phyloP scores from a whole-genome alignment of 2,329 filamentous ascomycete genomes.

The Xylaria sp. region DNA sequence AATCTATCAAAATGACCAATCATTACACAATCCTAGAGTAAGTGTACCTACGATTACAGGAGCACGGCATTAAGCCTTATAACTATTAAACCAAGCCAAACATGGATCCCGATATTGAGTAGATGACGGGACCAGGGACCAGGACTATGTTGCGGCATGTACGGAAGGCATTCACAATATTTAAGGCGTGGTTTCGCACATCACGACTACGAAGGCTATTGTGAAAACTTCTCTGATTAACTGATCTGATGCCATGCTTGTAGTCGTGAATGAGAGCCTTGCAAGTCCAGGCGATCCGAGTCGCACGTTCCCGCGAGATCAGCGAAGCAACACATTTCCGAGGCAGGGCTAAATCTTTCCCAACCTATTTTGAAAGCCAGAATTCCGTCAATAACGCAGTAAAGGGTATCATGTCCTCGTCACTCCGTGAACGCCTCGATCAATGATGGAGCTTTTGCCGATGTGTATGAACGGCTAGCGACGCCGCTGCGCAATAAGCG shows the following conservation, averaged over 20 bases:
- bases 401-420: conserved; percentile 41
- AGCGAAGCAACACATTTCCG: conserved; percentile 20
- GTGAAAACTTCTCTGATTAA: conserved; percentile 27
- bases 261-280: conserved; percentile 33
- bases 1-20: too few species aligned
- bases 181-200: not conserved
- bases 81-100: too few species aligned
- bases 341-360: conserved; percentile 14
- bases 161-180: not conserved
- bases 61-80: too few species aligned
- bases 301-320: conserved; percentile 24
- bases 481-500: conserved; percentile 21
- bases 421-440: conserved; percentile 39
- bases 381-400: conserved; percentile 23
- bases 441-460: conserved; percentile 31
- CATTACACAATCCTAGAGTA: too few species aligned
- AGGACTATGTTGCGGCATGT: not conserved
- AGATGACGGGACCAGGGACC: not conserved
- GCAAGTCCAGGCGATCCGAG: conserved; percentile 25
- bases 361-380: conserved; percentile 26
- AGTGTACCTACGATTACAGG: too few species aligned
- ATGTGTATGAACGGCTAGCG: conserved; percentile 28
- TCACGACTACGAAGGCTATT: not conserved
- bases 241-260: conserved; percentile 27
- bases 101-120: not conserved